Evolutionary conservation across 345 rosid genomes (phyloP).

Genomic region (Hypericum androsaemum): DNA sequence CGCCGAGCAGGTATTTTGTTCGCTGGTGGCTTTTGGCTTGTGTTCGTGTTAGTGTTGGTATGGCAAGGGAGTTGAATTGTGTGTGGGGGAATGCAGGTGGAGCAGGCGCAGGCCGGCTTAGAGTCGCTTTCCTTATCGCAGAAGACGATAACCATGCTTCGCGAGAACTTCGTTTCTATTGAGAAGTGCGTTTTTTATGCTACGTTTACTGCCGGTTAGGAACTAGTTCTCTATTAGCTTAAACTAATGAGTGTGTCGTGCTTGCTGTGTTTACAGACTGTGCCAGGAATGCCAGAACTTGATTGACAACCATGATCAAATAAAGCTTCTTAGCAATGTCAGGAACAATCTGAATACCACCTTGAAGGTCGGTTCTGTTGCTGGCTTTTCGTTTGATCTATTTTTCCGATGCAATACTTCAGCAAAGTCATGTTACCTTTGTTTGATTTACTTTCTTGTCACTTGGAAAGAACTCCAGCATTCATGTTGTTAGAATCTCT

Average conservation of each 20-base stretch:
- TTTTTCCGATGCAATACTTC: no score
- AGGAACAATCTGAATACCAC: slow-evolving; percentile 88
- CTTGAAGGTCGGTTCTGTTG: slow-evolving; percentile 46
- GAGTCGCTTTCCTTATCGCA: slow-evolving; percentile 65
- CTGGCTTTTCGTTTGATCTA: no score
- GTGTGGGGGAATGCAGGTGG: slow-evolving; percentile 45
- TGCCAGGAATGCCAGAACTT: slow-evolving; percentile 95
- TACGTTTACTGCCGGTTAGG: background rate
- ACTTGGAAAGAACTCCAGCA: no score
- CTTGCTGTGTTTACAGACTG: slow-evolving; percentile 38
- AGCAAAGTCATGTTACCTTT: no score
- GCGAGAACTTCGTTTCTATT: slow-evolving; percentile 72
- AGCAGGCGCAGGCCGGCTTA: slow-evolving; percentile 77
- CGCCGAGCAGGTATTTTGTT: slow-evolving; percentile 67
- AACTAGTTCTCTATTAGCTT: no score
- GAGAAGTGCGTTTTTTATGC: slow-evolving; percentile 46
- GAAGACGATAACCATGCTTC: slow-evolving; percentile 57
- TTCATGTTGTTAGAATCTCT: no score
- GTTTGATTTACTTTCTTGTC: no score
- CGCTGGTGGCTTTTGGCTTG: background rate
- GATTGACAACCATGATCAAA: slow-evolving; percentile 97
- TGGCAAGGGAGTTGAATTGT: no score
- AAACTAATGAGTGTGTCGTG: slow-evolving; percentile 5
- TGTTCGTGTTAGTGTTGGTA: background rate
- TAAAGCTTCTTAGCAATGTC: slow-evolving; percentile 91